Percentiles rank a stretch among this genome's conserved stretches.
phyloP scores from a whole-genome alignment of 768 basidiomycete genomes.

The Tephrocybe rancida region DNA sequence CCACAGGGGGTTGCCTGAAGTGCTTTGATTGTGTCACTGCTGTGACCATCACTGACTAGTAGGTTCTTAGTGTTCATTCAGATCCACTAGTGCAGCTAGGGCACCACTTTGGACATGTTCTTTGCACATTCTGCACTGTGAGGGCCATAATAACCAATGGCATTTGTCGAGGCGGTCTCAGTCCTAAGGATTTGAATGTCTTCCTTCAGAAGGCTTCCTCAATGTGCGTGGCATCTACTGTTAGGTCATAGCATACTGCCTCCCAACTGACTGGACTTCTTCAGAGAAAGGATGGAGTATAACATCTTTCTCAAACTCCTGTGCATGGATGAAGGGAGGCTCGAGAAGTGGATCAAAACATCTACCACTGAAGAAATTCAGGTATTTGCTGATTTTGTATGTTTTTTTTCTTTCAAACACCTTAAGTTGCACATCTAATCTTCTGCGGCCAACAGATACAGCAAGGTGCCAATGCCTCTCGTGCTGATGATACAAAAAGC shows the following conservation, averaged over 20 bases:
- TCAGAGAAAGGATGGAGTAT: conserved; percentile 16
- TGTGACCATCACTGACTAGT: too few relatives aligned
- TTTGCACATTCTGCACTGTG: conserved; percentile 10
- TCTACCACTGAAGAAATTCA: too few relatives aligned
- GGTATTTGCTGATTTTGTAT: conserved; percentile 18
- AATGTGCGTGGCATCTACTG: too few relatives aligned
- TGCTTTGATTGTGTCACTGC: too few relatives aligned
- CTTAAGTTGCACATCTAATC: too few relatives aligned
- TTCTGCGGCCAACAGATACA: too few relatives aligned
- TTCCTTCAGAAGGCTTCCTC: not conserved
- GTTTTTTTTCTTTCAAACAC: too few relatives aligned
- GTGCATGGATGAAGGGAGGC: not conserved
- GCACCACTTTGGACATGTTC: conserved; percentile 20
- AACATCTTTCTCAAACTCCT: conserved; percentile 7
- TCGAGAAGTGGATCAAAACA: not conserved
- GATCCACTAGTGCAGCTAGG: conserved; percentile 22
- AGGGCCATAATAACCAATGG: conserved; percentile 20
- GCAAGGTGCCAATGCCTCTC: conserved; percentile 20
- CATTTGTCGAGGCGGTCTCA: conserved; percentile 2
- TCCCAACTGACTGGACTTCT: too few relatives aligned
- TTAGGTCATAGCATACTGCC: too few relatives aligned
- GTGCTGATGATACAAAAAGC: conserved; percentile 17
- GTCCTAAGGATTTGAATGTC: not conserved
- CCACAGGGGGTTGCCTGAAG: too few relatives aligned
- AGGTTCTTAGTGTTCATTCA: not conserved